Evolutionary conservation across 2,329 filamentous ascomycete genomes (phyloP), one percentile per base, ranked within the genome.

Genomic region (Bipolaris oryzae): DNA sequence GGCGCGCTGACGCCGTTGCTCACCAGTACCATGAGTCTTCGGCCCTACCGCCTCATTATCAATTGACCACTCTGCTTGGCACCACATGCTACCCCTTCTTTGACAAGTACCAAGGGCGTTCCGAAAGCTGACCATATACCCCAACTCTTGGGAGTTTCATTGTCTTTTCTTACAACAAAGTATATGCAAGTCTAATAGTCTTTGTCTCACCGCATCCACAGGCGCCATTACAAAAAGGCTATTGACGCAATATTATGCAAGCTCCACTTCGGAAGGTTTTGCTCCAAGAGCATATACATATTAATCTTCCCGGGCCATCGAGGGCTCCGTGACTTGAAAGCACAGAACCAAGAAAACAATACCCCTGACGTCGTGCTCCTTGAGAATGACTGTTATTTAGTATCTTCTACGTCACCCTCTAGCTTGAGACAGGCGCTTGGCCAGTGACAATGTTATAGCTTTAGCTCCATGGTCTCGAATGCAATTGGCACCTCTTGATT

Each of bases 401-500:
- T n/a, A 15, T 6, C 23, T 7, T 45, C 16, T 21, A 25, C 45
- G 34, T 33, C 10, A 52, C 18, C 25, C 28, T 35, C 18, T 37
- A 37, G 33, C 31, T 15, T 25, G 31, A 34, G 35, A 41, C 50
- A 51, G 60, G 28, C 45, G 31, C 48, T 55, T 58, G 57, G 47
- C 48, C 39, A 45, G 34, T 28, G 42, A n/a, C 28, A 45, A 37
- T 45, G 16, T 20, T 31, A 39, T 47, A 48, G 13, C 43, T 11
- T 11, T 50, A 37, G 47, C 51, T 21, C 45, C 48, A 50, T 25
- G 42, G 38, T 43, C 41, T 41, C 50, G 54, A 57, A 50, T 21
- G 50, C 50, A 41, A 57, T 54, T 60, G 60, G 58, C 55, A 60
- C 57, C 60, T 67, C 61, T 63, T 58, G 61, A 37, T 46, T 42